Percentiles rank a stretch among this genome's conserved stretches.
Conservation (phyloP, 1,284 basidiomycete genomes). For the Rhizoctonia solani region DNA sequence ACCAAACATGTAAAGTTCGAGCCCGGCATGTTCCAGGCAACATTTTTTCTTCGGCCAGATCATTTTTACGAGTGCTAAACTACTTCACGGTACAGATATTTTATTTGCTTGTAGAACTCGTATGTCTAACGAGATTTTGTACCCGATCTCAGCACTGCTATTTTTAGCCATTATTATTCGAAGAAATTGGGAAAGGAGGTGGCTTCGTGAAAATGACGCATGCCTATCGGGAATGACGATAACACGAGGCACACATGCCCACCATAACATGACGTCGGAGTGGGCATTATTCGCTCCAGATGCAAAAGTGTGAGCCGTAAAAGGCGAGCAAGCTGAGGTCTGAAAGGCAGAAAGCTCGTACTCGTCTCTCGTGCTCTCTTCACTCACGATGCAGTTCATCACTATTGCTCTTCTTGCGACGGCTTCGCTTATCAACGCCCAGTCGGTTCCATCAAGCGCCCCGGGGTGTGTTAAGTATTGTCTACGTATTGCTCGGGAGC, state of each 20-base stretch:
- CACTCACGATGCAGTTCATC: constrained; percentile 8
- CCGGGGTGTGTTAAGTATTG: constrained; percentile 32
- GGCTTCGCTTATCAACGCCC: constrained; percentile 10
- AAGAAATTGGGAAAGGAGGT: not conserved
- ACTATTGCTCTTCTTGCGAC: constrained; percentile 13
- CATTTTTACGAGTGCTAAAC: too few species aligned
- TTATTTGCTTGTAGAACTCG: not conserved
- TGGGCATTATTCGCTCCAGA: constrained; percentile 18
- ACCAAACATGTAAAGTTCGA: not conserved
- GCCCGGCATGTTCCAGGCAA: not conserved
- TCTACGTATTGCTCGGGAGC: constrained; percentile 28
- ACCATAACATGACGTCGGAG: not conserved
- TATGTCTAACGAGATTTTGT: not conserved
- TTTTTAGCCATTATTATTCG: not conserved
- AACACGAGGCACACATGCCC: constrained; percentile 21
- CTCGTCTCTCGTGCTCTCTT: constrained; percentile 7
- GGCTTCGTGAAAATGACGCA: constrained; percentile 13
- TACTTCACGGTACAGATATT: not conserved
- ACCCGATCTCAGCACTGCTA: too few species aligned
- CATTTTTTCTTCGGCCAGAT: not conserved
- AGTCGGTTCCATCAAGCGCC: constrained; percentile 7
- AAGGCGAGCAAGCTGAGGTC: constrained; percentile 11
- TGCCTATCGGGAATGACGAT: not conserved
- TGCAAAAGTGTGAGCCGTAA: constrained; percentile 1
- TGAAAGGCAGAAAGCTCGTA: constrained; percentile 12